phyloP scores from a whole-genome alignment of 768 basidiomycete genomes.

The Termitomyces sp. region DNA sequence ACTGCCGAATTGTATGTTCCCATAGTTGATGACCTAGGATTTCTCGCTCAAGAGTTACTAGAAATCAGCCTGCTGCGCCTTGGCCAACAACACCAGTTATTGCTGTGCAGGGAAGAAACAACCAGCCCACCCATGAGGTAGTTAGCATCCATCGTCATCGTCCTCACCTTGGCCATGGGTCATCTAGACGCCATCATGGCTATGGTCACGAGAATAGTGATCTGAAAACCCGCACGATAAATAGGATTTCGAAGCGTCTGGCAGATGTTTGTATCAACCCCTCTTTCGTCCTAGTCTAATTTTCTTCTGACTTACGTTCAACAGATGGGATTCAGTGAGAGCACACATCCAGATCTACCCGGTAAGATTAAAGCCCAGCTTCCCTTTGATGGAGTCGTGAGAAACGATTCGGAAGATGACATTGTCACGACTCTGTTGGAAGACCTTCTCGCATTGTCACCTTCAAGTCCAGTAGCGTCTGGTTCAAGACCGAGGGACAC shows the following conservation, averaged over 20 bases:
- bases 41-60: not conserved
- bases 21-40: not conserved
- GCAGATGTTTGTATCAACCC: conserved; percentile 47
- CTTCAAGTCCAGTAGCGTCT: conserved; percentile 30
- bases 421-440: conserved; percentile 60
- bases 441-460: conserved; percentile 42
- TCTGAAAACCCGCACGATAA: conserved; percentile 32
- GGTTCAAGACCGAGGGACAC: conserved; percentile 28
- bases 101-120: conserved; percentile 56
- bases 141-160: conserved; percentile 45
- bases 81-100: conserved; percentile 22
- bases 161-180: conserved; percentile 33
- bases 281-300: not conserved
- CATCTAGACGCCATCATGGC: conserved; percentile 17
- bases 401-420: conserved; percentile 58
- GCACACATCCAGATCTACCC: conserved; percentile 45
- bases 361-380: conserved; percentile 46
- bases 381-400: conserved; percentile 31
- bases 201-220: conserved; percentile 18
- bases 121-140: conserved; percentile 61
- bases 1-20: conserved; percentile 6
- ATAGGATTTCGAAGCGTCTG: conserved; percentile 51
- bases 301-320: conserved; percentile 5
- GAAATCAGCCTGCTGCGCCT: not conserved
- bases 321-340: conserved; percentile 74